Base-by-base conservation (phyloP, 306 rosid species). In the Ormosia emarginata region DNA sequence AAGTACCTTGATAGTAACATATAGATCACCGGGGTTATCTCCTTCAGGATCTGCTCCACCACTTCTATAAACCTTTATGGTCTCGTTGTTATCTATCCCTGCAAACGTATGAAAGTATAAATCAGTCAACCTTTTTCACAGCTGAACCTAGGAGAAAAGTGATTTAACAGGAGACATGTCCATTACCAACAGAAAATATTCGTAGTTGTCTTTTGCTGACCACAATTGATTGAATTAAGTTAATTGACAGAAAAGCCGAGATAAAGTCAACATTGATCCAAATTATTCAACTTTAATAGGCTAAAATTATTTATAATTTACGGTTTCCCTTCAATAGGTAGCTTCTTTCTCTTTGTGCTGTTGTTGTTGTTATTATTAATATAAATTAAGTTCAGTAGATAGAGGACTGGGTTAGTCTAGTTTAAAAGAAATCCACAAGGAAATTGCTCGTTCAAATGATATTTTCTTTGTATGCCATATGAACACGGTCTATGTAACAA, bases 21-120 rank as follows among this genome's bases (percentile, higher is more conserved):
- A 92, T 70, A 93, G 97, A 85, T 95, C 99, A 59, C 99, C 98
- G 12, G 92, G 90, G 3, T 90, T 92, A 79, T 66, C 82, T 85
- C 97, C 97, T 24, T 95, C 97, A 4, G 99, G 98, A 89, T 95
- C 97, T 30, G 96, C 91, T 81, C 97, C 98, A 50, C 99, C 99
- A 24, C 91, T 90, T 81, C 93, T 75, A 80, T 18, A 82, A 40
- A 92, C 90, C 86, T 78, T 90, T 70, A 93, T 72, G 53, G 90
- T 92, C 81, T 93, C 96, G 40, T 89, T 91, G 80, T 89, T 88
- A 77, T 90, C 98, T 59, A 93, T 89, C 59, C 99, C 99, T 95
- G 93, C 39, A 85, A 73, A 73, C 78, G 82, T 52, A 30, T 44
- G 36, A 65, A 59, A 65, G 12, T 70, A 56, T 44, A 67, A 71